These are phyloP conservation scores for Delonix regia DNA, from an alignment of 306 rosid species.

Conservation along the genomic window DNA sequence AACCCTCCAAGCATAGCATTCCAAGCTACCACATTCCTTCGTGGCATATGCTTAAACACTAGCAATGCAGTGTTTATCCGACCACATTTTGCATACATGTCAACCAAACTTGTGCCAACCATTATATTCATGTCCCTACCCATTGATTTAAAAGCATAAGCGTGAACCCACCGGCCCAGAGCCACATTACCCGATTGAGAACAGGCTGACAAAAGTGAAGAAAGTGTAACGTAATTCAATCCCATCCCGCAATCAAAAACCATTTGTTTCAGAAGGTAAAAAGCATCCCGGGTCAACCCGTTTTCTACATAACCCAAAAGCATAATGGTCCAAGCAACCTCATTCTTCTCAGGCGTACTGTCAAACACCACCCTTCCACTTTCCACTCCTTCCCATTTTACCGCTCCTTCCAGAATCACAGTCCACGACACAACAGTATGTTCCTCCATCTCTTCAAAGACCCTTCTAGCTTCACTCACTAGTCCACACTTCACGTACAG, in stretches of 20 bases:
- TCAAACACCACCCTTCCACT: conserved; percentile 67
- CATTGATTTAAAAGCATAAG: conserved; percentile 59
- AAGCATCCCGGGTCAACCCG: conserved; percentile 53
- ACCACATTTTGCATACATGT: conserved; percentile 82
- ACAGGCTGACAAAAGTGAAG: conserved; percentile 65
- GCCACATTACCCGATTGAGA: conserved; percentile 58
- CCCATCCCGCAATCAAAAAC: conserved; percentile 48
- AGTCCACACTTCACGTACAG: conserved; percentile 67
- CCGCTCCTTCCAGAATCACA: conserved; percentile 65
- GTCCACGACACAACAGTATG: conserved; percentile 78
- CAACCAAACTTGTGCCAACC: conserved; percentile 71
- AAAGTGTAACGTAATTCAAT: conserved; percentile 61
- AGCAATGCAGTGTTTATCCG: conserved; percentile 49
- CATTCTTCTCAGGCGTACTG: conserved; percentile 74
- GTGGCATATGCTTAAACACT: conserved; percentile 51
- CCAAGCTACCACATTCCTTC: conserved; percentile 73
- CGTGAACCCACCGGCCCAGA: conserved; percentile 72
- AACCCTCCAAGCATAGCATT: conserved; percentile 78
- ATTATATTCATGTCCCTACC: conserved; percentile 51
- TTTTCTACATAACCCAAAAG: conserved; percentile 58
- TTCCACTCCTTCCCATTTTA: conserved; percentile 63
- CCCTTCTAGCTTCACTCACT: conserved; percentile 52
- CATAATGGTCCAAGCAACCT: conserved; percentile 81
- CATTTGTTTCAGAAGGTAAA: conserved; percentile 58
- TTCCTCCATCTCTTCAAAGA: conserved; percentile 58